These are phyloP conservation scores for Penicillium polonicum DNA, from an alignment of 2,329 filamentous ascomycete genomes.

Conservation along the genomic window DNA sequence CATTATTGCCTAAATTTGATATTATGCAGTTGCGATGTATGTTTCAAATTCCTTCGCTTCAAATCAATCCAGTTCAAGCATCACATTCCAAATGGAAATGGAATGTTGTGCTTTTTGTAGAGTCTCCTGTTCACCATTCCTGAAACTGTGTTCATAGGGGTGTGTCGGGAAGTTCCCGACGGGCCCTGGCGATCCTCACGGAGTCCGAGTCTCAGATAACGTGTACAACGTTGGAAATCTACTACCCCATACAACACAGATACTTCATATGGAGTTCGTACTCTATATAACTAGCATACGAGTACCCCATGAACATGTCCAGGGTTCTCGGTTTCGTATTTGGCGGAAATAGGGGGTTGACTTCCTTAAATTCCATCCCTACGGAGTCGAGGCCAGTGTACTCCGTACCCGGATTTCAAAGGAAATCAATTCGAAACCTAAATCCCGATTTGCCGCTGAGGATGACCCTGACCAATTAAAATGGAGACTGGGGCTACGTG, in stretches of 20 bases:
- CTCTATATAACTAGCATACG: background rate
- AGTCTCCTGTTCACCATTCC: background rate
- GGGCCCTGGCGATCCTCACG: background rate
- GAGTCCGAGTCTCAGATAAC: background rate
- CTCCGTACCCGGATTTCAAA: too few species aligned
- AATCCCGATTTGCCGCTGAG: background rate
- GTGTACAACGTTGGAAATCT: background rate
- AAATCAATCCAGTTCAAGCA: too few species aligned
- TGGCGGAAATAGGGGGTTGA: constrained; percentile 1
- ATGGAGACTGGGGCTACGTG: background rate
- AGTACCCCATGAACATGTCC: background rate
- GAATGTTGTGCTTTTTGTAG: background rate
- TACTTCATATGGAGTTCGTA: background rate
- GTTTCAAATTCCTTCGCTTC: background rate
- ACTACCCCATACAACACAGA: background rate
- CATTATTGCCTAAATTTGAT: background rate
- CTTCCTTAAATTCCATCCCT: constrained; percentile 3
- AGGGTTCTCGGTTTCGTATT: constrained; percentile 2
- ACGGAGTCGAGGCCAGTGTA: too few species aligned
- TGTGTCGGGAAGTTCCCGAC: background rate
- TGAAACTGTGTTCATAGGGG: background rate
- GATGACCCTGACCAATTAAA: background rate
- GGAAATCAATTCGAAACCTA: background rate
- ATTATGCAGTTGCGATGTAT: background rate
- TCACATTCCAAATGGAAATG: background rate